phyloP scores from a whole-genome alignment of 257 asterid genomes.

The Fraxinus americana region DNA sequence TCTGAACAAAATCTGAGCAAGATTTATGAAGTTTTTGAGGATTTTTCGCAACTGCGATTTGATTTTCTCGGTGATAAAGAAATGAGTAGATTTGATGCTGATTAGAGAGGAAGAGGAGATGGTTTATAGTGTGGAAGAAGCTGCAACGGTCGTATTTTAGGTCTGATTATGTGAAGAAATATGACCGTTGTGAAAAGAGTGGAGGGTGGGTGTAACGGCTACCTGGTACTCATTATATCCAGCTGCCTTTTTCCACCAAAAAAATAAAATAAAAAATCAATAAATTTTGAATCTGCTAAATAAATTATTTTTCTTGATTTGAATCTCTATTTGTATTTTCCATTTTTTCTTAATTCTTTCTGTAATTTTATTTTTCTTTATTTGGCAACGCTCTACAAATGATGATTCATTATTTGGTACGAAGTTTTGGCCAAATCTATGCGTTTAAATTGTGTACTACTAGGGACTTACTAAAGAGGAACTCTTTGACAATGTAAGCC shows the following conservation, averaged over 20 bases:
- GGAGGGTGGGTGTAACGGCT: constrained; percentile 33
- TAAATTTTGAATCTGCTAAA: neutral
- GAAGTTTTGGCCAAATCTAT: too few species aligned
- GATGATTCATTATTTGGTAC: too few species aligned
- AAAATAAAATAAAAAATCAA: too few species aligned
- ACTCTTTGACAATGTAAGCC: too few species aligned
- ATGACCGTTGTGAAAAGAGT: constrained; percentile 35
- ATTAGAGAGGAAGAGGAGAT: constrained; percentile 8
- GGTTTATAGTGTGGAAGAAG: constrained; percentile 1
- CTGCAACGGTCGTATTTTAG: constrained; percentile 40
- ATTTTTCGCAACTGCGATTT: neutral
- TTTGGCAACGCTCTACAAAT: too few species aligned
- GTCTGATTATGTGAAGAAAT: constrained; percentile 21
- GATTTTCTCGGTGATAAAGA: neutral
- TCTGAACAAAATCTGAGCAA: neutral
- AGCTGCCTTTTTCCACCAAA: neutral
- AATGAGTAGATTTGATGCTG: neutral
- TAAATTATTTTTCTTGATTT: too few species aligned
- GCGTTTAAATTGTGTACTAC: too few species aligned
- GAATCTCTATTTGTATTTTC: too few species aligned
- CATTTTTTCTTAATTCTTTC: too few species aligned
- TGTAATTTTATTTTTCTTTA: too few species aligned
- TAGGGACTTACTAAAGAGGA: too few species aligned
- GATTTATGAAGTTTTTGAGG: neutral
- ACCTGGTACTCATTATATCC: neutral